Conservation (phyloP, 2,329 filamentous ascomycete species). For the Diaporthe sp. region DNA sequence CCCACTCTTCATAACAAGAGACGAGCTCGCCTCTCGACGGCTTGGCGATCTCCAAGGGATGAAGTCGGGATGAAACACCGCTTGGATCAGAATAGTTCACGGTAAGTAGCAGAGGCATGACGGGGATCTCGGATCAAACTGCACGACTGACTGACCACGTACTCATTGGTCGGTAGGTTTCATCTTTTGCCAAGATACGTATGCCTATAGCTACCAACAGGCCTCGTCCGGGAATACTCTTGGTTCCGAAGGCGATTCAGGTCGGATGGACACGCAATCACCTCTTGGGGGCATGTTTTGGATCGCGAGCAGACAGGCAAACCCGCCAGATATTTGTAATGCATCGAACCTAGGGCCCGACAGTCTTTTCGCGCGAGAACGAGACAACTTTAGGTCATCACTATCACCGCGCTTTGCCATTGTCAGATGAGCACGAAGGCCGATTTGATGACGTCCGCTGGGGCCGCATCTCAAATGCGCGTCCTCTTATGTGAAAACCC, state of each 20-base stretch:
- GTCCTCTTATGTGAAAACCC: background rate
- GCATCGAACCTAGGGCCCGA: background rate
- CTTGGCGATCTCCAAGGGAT: slow-evolving; percentile 16
- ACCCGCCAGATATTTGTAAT: background rate
- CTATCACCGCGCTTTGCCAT: background rate
- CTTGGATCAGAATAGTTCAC: slow-evolving; percentile 20
- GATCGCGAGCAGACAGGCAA: slow-evolving; percentile 1
- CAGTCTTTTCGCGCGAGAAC: background rate
- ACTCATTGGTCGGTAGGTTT: slow-evolving; percentile 21
- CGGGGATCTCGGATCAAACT: slow-evolving; percentile 22
- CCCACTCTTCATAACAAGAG: slow-evolving; percentile 13
- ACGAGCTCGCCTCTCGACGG: background rate
- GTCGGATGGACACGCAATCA: slow-evolving; percentile 21
- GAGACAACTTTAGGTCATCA: background rate
- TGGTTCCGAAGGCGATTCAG: slow-evolving; percentile 12
- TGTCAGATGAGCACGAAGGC: background rate
- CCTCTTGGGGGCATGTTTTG: slow-evolving; percentile 16
- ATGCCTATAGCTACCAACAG: background rate
- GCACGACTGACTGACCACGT: background rate
- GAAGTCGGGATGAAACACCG: slow-evolving; percentile 22
- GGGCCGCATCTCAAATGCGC: background rate
- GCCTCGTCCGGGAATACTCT: background rate
- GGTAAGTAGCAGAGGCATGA: slow-evolving; percentile 13
- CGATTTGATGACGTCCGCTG: background rate
- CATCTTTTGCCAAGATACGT: background rate